Evolutionary conservation across 768 basidiomycete species (phyloP).

Genomic region (Serpula lacrymans): DNA sequence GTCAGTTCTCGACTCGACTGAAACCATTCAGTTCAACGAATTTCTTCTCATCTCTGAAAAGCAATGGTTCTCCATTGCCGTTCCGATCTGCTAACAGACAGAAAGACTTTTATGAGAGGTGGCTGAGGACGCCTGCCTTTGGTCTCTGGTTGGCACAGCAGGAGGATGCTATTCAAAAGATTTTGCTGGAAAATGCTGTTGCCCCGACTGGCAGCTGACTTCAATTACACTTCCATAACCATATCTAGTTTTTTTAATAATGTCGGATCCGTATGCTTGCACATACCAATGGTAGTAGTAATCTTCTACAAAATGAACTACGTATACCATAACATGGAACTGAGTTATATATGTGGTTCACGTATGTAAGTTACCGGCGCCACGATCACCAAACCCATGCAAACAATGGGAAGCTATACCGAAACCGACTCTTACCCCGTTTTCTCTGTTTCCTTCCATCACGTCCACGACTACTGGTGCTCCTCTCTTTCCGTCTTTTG

Average conservation of each 20-base stretch:
- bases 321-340: too few relatives aligned
- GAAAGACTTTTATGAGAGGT: slow-evolving; percentile 73
- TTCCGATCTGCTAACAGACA: slow-evolving; percentile 66
- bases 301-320: too few relatives aligned
- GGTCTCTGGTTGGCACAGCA: slow-evolving; percentile 77
- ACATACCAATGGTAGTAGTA: too few relatives aligned
- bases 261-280: too few relatives aligned
- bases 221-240: too few relatives aligned
- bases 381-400: slow-evolving; percentile 21
- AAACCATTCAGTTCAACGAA: slow-evolving; percentile 67
- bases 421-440: slow-evolving; percentile 7
- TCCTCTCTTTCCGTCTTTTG: slow-evolving; percentile 8
- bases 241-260: too few relatives aligned
- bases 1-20: slow-evolving; percentile 36
- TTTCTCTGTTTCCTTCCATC: slow-evolving; percentile 10
- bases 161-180: slow-evolving; percentile 63
- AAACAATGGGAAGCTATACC: slow-evolving; percentile 22
- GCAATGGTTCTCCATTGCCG: slow-evolving; percentile 66
- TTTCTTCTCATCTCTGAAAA: slow-evolving; percentile 72
- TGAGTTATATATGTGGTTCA: too few relatives aligned
- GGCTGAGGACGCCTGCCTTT: slow-evolving; percentile 74
- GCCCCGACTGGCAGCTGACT: too few relatives aligned
- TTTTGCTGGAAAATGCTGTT: slow-evolving; percentile 40
- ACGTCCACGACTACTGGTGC: slow-evolving; percentile 2
- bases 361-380: too few relatives aligned